Conservation (phyloP, 768 basidiomycete genomes). For the Lactifluus volemus region DNA sequence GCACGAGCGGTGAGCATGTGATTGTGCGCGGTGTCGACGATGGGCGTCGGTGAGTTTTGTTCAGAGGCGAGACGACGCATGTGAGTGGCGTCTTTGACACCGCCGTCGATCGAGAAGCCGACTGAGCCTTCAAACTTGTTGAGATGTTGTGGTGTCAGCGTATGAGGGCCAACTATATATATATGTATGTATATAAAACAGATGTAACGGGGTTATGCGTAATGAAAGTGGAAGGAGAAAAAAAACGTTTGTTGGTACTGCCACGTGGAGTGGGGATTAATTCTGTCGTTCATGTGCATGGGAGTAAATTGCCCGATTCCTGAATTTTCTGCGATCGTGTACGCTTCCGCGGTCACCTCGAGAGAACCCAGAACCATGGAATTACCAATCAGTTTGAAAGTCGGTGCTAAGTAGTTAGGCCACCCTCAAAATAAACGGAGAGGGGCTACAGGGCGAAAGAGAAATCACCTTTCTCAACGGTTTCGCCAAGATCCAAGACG, state of each 20-base stretch:
- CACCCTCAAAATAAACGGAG: neutral
- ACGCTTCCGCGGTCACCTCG: conserved; percentile 74
- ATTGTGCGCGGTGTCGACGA: conserved; percentile 62
- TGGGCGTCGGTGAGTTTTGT: conserved; percentile 61
- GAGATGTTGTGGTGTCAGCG: conserved; percentile 55
- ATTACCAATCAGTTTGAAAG: conserved; percentile 75
- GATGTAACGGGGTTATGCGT: too few relatives aligned
- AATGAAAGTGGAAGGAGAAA: neutral
- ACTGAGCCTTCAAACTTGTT: conserved; percentile 64
- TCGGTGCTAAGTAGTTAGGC: conserved; percentile 38
- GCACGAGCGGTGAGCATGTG: conserved; percentile 75
- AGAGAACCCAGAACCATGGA: conserved; percentile 67
- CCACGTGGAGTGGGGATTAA: conserved; percentile 58
- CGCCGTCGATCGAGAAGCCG: conserved; percentile 80
- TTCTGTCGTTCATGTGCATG: conserved; percentile 31
- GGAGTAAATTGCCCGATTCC: conserved; percentile 49
- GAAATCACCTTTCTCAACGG: conserved; percentile 68
- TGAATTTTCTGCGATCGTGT: conserved; percentile 77
- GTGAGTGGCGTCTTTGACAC: conserved; percentile 78
- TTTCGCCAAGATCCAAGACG: conserved; percentile 72
- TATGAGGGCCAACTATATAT: conserved; percentile 41
- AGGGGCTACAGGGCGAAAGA: neutral
- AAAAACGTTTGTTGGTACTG: neutral
- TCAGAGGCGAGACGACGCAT: conserved; percentile 62
- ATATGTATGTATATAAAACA: too few relatives aligned